Evolutionary conservation across 192 early-diverging fungal genomes (phyloP).

Genomic region (Backusella sp.): DNA sequence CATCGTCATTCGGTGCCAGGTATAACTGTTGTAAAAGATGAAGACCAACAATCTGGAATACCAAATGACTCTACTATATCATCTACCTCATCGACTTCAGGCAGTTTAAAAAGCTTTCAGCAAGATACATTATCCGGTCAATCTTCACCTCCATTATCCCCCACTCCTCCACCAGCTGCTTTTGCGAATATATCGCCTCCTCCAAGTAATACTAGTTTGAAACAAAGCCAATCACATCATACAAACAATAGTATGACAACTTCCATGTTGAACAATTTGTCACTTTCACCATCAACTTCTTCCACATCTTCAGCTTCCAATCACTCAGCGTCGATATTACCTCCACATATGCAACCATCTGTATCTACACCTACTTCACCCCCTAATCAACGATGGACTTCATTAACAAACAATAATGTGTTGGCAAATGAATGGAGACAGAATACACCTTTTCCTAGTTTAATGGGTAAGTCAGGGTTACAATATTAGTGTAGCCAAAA

Average conservation of each 20-base stretch:
- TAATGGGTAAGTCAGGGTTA: slow-evolving; percentile 15
- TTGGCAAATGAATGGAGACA: slow-evolving; percentile 14
- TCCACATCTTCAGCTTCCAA: slow-evolving; percentile 11
- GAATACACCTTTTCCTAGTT: slow-evolving; percentile 13
- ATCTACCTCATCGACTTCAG: not conserved
- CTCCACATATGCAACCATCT: not conserved
- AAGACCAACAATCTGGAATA: not conserved
- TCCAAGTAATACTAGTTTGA: not conserved
- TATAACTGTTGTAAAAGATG: slow-evolving; percentile 14
- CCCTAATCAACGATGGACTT: not conserved
- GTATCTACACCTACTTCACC: slow-evolving; percentile 17
- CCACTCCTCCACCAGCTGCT: not conserved
- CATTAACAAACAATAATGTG: not conserved
- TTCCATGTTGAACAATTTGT: slow-evolving; percentile 3
- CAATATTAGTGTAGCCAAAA: not conserved
- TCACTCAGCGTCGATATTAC: slow-evolving; percentile 21
- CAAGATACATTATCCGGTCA: not conserved
- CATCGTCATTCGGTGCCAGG: slow-evolving; percentile 31
- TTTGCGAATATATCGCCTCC: not conserved
- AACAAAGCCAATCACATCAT: slow-evolving; percentile 1
- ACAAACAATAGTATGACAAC: slow-evolving; percentile 4
- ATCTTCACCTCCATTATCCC: slow-evolving; percentile 11
- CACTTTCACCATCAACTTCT: slow-evolving; percentile 3
- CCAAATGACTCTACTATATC: not conserved
- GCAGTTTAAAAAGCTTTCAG: not conserved